These are phyloP conservation scores for Pigoraptor vietnamica DNA, from an alignment of 78 protist genomes.

Conservation along the genomic window DNA sequence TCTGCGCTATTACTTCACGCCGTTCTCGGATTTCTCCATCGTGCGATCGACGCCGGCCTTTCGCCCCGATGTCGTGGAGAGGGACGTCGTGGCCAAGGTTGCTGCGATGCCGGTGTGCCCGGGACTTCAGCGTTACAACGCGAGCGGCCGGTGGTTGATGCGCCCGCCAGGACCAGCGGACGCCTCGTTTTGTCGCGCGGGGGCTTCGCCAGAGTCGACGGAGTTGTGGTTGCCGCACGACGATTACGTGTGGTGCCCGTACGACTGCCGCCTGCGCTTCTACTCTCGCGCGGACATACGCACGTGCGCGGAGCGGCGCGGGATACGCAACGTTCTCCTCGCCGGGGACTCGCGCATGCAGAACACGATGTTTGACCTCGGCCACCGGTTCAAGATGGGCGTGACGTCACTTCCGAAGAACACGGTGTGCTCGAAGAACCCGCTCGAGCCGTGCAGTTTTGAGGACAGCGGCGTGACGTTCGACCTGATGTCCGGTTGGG, in stretches of 20 bases:
- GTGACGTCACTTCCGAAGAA: background rate
- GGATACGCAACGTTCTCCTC: background rate
- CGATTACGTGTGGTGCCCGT: background rate
- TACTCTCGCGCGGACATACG: background rate
- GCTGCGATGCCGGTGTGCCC: background rate
- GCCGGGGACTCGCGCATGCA: background rate
- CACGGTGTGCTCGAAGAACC: background rate
- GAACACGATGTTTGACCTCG: background rate
- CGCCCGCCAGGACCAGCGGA: background rate
- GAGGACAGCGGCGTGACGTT: background rate
- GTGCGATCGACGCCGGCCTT: background rate
- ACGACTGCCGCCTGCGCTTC: background rate
- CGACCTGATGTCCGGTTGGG: background rate
- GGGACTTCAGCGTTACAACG: background rate
- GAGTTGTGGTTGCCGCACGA: background rate
- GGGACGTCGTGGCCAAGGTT: background rate
- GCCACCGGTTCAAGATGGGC: background rate
- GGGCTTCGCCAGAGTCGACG: background rate
- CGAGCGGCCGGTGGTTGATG: background rate
- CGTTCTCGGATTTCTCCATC: background rate
- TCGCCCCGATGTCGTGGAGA: background rate
- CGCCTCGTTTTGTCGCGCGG: background rate
- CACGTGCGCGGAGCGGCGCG: background rate
- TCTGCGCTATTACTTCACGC: background rate
- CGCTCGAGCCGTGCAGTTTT: background rate